Evolutionary conservation across 176 grass and related monocot species (phyloP).

Genomic region (Oryza brachyantha): DNA sequence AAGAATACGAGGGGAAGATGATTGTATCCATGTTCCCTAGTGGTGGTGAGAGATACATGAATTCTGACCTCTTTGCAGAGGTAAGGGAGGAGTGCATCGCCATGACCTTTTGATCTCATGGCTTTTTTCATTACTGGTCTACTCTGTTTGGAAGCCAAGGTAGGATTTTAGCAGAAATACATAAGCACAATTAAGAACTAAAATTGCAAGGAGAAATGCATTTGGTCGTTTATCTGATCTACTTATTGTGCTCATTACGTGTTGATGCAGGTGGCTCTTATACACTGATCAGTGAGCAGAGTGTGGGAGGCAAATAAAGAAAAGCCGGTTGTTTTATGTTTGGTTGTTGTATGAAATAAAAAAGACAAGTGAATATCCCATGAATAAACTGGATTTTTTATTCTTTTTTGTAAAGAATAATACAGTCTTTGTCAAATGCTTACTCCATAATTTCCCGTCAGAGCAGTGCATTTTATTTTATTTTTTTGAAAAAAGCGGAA

Average conservation of each 20-base stretch:
- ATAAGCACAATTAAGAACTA: neutral
- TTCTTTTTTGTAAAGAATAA: neutral
- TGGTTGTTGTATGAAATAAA: neutral
- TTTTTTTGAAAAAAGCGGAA: no score
- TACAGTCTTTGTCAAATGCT: neutral
- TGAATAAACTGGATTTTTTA: no score
- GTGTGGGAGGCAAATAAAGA: neutral
- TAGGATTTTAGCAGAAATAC: neutral
- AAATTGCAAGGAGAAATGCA: neutral
- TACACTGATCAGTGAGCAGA: neutral
- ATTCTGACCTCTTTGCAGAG: constrained; percentile 18
- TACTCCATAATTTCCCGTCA: no score
- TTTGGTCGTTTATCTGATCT: neutral
- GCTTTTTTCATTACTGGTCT: neutral
- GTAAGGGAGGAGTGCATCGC: constrained; percentile 21
- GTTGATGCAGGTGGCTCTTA: neutral
- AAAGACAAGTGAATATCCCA: neutral
- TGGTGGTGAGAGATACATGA: constrained; percentile 38
- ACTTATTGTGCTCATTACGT: neutral
- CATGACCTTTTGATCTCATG: constrained; percentile 19
- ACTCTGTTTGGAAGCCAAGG: neutral
- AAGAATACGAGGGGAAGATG: constrained; percentile 28
- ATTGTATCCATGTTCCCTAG: constrained; percentile 29
- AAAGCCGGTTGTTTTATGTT: neutral
- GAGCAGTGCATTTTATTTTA: no score